Evolutionary conservation across 129 eudicot genomes (phyloP), one percentile per base, ranked within the genome.

Genomic region (Flaveria trinervia): DNA sequence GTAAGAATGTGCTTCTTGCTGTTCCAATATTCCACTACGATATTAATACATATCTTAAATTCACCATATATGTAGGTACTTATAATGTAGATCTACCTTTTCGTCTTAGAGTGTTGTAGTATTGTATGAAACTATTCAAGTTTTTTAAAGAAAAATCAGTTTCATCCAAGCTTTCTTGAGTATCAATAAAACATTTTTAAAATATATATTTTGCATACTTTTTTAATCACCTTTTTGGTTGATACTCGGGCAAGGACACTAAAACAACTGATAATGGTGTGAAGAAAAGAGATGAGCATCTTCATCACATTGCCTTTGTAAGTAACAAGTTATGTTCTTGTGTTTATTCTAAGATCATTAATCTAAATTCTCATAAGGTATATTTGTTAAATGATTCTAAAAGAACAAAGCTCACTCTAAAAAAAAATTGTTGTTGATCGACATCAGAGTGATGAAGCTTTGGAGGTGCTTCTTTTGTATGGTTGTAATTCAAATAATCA

Each of bases 361-460:
- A 28, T 13, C 33, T 14, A 46, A 25, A 5, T 73, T 78, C n/a
- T 64, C 65, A 50, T 59, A 62, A 13, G 41, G 59, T 56, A 48
- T 15, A 43, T 69, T 68, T 70, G 55, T 59, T 71, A 52, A 60
- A 84, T 91, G 99, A 81, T 94, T 48, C 60, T 94, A 41, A 87
- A 86, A 79, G 81, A 86, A 86, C 80, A 91, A 84, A 83, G 99
- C 99, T 80, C 83, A 91, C 79, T 89, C 96, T 16, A 89, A 87
- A 84, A 91, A 92, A 87, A 81, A 89, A 74, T 6, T 97, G 84
- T 65, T 23, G 99, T 97, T 74, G 94, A 89, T 80, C 85, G 78
- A 79, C 99, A 94, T 77, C 89, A 97, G 22, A 94, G 97, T 88
- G 94, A 94, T 88, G 99, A 97, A 72, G 99, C 97, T 72, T 83